A percentile compares a stretch with the other conserved stretches of the same genome.
Conservation (phyloP, 345 rosid genomes). For the Microcos paniculata region DNA sequence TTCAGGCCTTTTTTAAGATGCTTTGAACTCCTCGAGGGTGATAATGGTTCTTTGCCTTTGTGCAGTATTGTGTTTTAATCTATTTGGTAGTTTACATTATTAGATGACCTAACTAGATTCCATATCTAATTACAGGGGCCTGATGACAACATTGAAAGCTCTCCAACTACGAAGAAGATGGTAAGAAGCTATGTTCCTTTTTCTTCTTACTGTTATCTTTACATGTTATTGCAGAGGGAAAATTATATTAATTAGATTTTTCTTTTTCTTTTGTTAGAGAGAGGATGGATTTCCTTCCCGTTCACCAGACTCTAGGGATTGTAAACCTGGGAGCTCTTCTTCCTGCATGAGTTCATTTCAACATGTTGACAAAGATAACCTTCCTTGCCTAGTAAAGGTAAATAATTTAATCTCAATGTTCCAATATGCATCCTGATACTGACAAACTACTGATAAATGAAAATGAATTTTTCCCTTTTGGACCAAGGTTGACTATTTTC, state of each 20-base stretch:
- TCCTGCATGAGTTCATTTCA: conserved; percentile 21
- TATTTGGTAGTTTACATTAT: not conserved
- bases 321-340: conserved; percentile 27
- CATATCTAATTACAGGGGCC: conserved; percentile 41
- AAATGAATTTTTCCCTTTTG: not conserved
- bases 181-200: conserved; percentile 32
- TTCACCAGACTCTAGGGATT: conserved; percentile 34
- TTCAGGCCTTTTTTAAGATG: not conserved
- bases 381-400: conserved; percentile 85
- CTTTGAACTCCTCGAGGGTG: not conserved
- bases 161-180: conserved; percentile 64
- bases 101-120: conserved; percentile 3
- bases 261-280: conserved; percentile 42
- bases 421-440: not conserved
- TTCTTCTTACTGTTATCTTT: not conserved
- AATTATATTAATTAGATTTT: not conserved
- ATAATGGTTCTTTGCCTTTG: not conserved
- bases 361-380: conserved; percentile 30
- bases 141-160: conserved; percentile 33
- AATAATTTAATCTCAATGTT: not conserved
- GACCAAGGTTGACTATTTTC: conserved; percentile 2
- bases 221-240: conserved; percentile 1
- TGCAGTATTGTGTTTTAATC: not conserved
- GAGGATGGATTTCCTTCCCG: conserved; percentile 52
- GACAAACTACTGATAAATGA: not conserved